phyloP scores from a whole-genome alignment of 2,329 filamentous ascomycete genomes.

The Phialocephala subalpina region DNA sequence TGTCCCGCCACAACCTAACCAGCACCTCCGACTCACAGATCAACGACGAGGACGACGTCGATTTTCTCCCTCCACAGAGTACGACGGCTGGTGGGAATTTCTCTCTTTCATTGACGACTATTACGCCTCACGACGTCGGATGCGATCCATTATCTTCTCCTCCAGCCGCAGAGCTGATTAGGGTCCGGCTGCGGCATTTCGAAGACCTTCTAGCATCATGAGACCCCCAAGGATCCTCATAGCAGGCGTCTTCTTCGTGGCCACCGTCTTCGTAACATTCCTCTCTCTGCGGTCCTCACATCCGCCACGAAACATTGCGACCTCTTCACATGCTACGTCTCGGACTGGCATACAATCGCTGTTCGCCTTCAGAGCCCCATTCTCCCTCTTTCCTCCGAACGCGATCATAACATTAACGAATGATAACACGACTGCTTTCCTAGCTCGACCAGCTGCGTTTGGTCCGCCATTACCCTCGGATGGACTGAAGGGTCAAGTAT shows the following conservation, averaged over 20 bases:
- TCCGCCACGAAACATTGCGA: slow-evolving; percentile 32
- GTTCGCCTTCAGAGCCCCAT: slow-evolving; percentile 77
- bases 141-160: slow-evolving; percentile 30
- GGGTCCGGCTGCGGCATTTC: slow-evolving; percentile 33
- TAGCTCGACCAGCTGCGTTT: slow-evolving; percentile 92
- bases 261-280: slow-evolving; percentile 41
- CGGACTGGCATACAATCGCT: slow-evolving; percentile 60
- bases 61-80: neutral
- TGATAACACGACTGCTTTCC: slow-evolving; percentile 97
- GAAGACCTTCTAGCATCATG: slow-evolving; percentile 38
- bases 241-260: slow-evolving; percentile 41
- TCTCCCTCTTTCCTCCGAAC: slow-evolving; percentile 92
- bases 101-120: slow-evolving; percentile 1
- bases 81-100: neutral
- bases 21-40: slow-evolving; percentile 4
- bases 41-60: slow-evolving; percentile 1
- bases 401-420: slow-evolving; percentile 96
- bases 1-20: slow-evolving; percentile 9
- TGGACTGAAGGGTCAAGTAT: slow-evolving; percentile 88
- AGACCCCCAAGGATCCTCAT: slow-evolving; percentile 45
- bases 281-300: slow-evolving; percentile 42
- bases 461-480: slow-evolving; percentile 78
- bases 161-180: slow-evolving; percentile 42
- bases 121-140: slow-evolving; percentile 27
- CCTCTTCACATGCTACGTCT: slow-evolving; percentile 23